Base-by-base conservation (phyloP, 2,329 filamentous ascomycete species). In the Chaetomium sp. region DNA sequence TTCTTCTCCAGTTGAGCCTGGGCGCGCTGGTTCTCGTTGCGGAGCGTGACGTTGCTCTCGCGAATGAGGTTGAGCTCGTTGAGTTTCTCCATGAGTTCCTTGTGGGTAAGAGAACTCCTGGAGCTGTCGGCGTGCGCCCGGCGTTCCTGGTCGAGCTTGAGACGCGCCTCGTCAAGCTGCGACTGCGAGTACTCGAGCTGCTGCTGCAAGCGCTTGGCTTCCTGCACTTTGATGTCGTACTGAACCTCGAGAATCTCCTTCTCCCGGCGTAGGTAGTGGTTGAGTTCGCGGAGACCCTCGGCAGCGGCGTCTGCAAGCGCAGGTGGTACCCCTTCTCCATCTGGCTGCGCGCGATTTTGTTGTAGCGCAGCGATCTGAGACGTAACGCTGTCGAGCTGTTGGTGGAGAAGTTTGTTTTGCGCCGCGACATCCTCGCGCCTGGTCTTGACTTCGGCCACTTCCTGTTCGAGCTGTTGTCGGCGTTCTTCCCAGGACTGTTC, bases 201-300 rank as follows among this genome's bases (percentile, higher is more conserved):
- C 65, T 96, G 90, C 66, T 92, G 89, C 43, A 96, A 73, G 53
- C 94, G 85, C 72, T 95, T 95, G 53, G 84, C 80, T 71, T 99
- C 94, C 65, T 95, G 89, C 0, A 85, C 79, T 65, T 92, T 91
- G 45, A 97, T 78, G 64, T 96, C 91, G 65, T 91, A 88, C 67
- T 97, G 92, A n/a, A 96, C 89, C 64, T 99, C 92, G 7, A 96
- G 81, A 62, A 99, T 97, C 69, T 97, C 94, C 76, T 97, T 99
- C 73, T 99, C 95, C 43, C 90, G 87, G 46, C 92, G 87, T 59
- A 99, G 76, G 70, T 94, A 99, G 59, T 83, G 87, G 72, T 95
- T 95, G 55, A 99, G 82, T 66, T 97, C 92, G 59, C 94, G 88
- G 8, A 96, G 81, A 52, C 88, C 89, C 62, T 90, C 88, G 8